Base-by-base conservation (phyloP, 164 flowering plant genomes). In the Taxillus chinensis region DNA sequence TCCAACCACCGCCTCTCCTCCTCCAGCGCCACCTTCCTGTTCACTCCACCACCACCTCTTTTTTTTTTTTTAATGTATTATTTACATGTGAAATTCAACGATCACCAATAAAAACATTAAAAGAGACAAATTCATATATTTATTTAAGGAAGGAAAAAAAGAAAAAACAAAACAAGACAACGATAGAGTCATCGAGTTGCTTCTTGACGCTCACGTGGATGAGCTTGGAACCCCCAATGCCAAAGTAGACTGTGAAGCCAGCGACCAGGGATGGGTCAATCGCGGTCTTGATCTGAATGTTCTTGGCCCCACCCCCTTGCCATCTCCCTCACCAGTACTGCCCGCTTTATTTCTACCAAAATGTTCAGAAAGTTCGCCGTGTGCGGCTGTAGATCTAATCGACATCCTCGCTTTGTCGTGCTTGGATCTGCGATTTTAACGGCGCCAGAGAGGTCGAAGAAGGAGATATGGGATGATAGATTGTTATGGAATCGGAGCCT, bases 151-250 rank as follows among this genome's bases (percentile, higher is more conserved):
- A n/a, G n/a, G n/a, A n/a, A n/a, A n/a, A n/a, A n/a, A n/a, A n/a
- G n/a, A n/a, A n/a, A n/a, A n/a, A n/a, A n/a, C n/a, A n/a, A n/a
- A n/a, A n/a, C n/a, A n/a, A n/a, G n/a, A n/a, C n/a, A n/a, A n/a
- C n/a, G n/a, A n/a, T n/a, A n/a, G n/a, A n/a, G 50, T 89, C 96
- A 46, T 85, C 89, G 5, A 92, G 78, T 78, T 92, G 98, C 64
- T 82, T 92, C 89, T 83, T 92, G 55, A 90, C 96, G 68, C 98
- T 92, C 96, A 92, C 76, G 62, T 90, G 95, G 55, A 92, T 83
- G 73, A 92, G 55, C 65, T 85, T 92, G 11, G 98, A 92, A 7
- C 87, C 89, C 0, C 79, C 55, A 59, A 61, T 76, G 5, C 98
- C 98, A 64, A 83, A 92, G 80, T 87, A 71, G 40, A 92, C 73